phyloP scores from a whole-genome alignment of 768 basidiomycete genomes.

The Phallus indusiatus region DNA sequence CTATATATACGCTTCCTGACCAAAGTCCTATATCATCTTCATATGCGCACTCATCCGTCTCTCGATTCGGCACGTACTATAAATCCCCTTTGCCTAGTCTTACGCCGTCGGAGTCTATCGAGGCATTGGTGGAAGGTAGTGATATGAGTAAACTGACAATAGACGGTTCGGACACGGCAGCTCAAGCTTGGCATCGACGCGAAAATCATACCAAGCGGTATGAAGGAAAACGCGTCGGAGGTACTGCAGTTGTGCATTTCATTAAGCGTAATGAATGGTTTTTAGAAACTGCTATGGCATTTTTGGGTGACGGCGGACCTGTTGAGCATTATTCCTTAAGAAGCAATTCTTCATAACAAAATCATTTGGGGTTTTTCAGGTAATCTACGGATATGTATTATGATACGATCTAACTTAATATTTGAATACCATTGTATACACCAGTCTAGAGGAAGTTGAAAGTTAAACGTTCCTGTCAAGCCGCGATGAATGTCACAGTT shows the following conservation, averaged over 20 bases:
- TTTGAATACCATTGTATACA: neutral
- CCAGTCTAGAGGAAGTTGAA: neutral
- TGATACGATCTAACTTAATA: too few species aligned
- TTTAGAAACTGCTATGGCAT: conserved; percentile 81
- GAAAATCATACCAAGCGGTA: conserved; percentile 63
- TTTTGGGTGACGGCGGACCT: conserved; percentile 66
- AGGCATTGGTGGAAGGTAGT: conserved; percentile 90
- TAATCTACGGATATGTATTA: neutral
- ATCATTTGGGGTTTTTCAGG: neutral
- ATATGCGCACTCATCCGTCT: conserved; percentile 78
- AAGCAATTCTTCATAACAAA: neutral
- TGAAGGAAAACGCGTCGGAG: conserved; percentile 66
- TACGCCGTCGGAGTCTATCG: conserved; percentile 61
- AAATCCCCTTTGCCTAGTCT: conserved; percentile 57
- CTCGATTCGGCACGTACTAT: conserved; percentile 75
- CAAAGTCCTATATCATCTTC: conserved; percentile 35
- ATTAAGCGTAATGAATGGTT: conserved; percentile 98
- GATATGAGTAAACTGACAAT: conserved; percentile 65
- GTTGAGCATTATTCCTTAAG: neutral
- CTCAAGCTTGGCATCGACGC: conserved; percentile 60
- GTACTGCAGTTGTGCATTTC: conserved; percentile 93
- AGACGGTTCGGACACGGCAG: conserved; percentile 42
- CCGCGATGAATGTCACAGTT: too few species aligned
- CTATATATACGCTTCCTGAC: conserved; percentile 13
- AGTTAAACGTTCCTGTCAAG: too few species aligned